Evolutionary conservation across 352 stramenopile species (phyloP).

Genomic region (Globisporangium nodosum): DNA sequence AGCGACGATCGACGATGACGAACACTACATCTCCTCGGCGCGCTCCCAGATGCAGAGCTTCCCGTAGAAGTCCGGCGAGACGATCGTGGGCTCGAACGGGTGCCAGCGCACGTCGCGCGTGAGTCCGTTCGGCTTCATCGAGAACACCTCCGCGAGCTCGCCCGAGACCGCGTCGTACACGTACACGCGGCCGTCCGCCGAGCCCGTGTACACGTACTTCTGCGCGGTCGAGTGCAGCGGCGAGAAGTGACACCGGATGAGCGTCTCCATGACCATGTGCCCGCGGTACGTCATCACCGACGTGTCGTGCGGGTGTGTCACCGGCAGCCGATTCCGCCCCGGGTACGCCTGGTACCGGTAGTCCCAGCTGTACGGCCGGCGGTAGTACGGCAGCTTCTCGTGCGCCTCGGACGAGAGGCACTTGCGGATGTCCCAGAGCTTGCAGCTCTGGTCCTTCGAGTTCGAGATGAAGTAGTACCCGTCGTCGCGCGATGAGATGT

Average conservation of each 20-base stretch:
- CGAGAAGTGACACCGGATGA: conserved; percentile 84
- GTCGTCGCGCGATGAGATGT: conserved; percentile 79
- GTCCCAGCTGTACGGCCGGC: conserved; percentile 64
- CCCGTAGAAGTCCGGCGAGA: conserved; percentile 82
- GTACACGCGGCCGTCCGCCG: conserved; percentile 77
- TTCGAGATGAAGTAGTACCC: conserved; percentile 89
- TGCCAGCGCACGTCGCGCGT: conserved; percentile 84
- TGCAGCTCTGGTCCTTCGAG: conserved; percentile 77
- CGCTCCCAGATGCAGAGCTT: conserved; percentile 83
- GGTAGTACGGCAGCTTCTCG: conserved; percentile 35
- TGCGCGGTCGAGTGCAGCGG: conserved; percentile 81
- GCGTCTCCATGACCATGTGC: conserved; percentile 74
- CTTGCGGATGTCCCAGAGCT: conserved; percentile 84
- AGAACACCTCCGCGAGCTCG: conserved; percentile 71
- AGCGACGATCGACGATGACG: too few species aligned
- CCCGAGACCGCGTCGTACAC: conserved; percentile 75
- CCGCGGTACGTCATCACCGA: conserved; percentile 85
- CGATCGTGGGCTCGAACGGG: conserved; percentile 73
- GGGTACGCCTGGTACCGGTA: conserved; percentile 81
- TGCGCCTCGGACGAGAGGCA: conserved; percentile 50
- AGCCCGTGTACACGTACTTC: conserved; percentile 85
- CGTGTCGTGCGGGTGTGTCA: conserved; percentile 64
- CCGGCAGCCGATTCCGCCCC: conserved; percentile 38
- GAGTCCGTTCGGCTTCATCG: conserved; percentile 71
- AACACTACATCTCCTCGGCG: conserved; percentile 11